Evolutionary conservation across 139 green algal species (phyloP).

Genomic region (Nannochloris sp.): DNA sequence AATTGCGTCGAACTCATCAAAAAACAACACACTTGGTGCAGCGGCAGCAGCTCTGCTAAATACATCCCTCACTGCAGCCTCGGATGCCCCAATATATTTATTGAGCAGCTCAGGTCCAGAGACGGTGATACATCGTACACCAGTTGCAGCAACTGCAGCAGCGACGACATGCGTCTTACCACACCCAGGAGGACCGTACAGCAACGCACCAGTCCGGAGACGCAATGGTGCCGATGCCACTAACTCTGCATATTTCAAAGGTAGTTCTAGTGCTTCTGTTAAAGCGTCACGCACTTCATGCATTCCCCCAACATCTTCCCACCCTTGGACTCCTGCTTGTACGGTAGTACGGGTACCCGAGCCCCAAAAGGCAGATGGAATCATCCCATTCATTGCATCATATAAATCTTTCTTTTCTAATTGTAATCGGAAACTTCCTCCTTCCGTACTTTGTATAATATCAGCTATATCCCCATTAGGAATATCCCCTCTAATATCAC

Average conservation of each 20-base stretch:
- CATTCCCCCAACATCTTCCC: slow-evolving; percentile 82
- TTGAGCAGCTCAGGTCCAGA: slow-evolving; percentile 97
- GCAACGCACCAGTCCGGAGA: slow-evolving; percentile 82
- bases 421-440: background rate
- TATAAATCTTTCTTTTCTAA: slow-evolving; percentile 31
- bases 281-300: slow-evolving; percentile 61
- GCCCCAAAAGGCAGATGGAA: slow-evolving; percentile 61
- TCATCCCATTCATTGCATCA: slow-evolving; percentile 46
- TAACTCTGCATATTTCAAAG: slow-evolving; percentile 47
- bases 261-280: slow-evolving; percentile 76
- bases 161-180: slow-evolving; percentile 92
- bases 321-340: slow-evolving; percentile 40
- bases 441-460: no score
- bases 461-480: no score
- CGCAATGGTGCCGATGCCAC: slow-evolving; percentile 69
- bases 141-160: slow-evolving; percentile 64
- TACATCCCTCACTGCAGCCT: slow-evolving; percentile 83
- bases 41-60: slow-evolving; percentile 79
- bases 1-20: slow-evolving; percentile 99
- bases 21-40: slow-evolving; percentile 96
- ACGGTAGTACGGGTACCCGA: slow-evolving; percentile 11
- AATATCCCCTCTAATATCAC: no score
- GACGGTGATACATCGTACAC: slow-evolving; percentile 62
- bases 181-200: slow-evolving; percentile 95
- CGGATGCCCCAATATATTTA: slow-evolving; percentile 96